Conservation (phyloP, 352 stramenopile genomes). For the Phytophthora hybrid region DNA sequence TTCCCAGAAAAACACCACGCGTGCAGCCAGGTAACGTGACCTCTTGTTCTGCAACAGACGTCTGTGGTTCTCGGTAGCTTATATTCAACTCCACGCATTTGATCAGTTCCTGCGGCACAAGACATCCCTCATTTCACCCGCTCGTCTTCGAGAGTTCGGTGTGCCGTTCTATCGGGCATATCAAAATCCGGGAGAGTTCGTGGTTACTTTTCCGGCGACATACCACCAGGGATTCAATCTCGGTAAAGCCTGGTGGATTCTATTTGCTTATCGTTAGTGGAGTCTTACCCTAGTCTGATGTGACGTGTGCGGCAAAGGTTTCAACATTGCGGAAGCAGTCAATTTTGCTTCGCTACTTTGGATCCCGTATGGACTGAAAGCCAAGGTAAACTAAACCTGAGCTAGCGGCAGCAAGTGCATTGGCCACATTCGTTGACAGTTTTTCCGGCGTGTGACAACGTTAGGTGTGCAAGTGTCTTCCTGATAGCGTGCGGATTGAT, state of each 20-base stretch:
- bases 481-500: slow-evolving; percentile 86
- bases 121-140: slow-evolving; percentile 91
- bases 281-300: not conserved
- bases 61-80: not conserved
- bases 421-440: not conserved
- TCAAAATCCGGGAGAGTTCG: slow-evolving; percentile 91
- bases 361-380: slow-evolving; percentile 80
- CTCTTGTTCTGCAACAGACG: not conserved
- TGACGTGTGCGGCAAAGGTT: slow-evolving; percentile 51
- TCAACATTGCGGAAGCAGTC: slow-evolving; percentile 92
- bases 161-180: slow-evolving; percentile 85
- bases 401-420: not conserved
- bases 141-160: slow-evolving; percentile 80
- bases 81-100: not conserved
- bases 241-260: slow-evolving; percentile 44
- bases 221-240: slow-evolving; percentile 93
- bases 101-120: slow-evolving; percentile 94
- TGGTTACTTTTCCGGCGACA: slow-evolving; percentile 92
- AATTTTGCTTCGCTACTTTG: slow-evolving; percentile 92
- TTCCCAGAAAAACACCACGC: slow-evolving; percentile 89
- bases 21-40: slow-evolving; percentile 67
- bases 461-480: slow-evolving; percentile 86
- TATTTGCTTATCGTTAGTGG: not conserved
- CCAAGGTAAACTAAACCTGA: slow-evolving; percentile 53
- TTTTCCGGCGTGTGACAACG: not conserved